Conservation (phyloP, 768 basidiomycete genomes). For the Suillus subluteus region DNA sequence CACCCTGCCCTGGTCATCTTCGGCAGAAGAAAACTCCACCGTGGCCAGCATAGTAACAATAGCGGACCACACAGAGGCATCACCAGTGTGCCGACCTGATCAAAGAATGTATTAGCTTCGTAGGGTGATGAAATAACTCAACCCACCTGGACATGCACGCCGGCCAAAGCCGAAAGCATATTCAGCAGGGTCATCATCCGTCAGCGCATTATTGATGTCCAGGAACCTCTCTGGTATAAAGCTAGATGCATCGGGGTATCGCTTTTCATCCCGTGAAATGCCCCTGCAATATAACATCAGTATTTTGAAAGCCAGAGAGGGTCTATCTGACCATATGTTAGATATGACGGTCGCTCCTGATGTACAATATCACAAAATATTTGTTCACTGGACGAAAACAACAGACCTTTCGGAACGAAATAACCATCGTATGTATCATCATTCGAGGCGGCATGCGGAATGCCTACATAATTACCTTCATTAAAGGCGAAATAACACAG, state of each 20-base stretch:
- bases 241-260: conserved; percentile 13
- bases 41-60: conserved; percentile 13
- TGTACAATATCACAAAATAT: not conserved
- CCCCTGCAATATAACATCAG: not conserved
- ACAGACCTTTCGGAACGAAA: conserved; percentile 29
- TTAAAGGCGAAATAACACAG: no score
- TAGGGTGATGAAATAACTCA: not conserved
- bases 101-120: not conserved
- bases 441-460: conserved; percentile 6
- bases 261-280: conserved; percentile 11
- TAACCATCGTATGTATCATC: conserved; percentile 45
- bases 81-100: conserved; percentile 11
- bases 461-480: not conserved
- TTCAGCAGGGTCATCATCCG: conserved; percentile 13
- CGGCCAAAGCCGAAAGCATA: conserved; percentile 18
- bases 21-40: not conserved
- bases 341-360: conserved; percentile 2
- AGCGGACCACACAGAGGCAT: conserved; percentile 13
- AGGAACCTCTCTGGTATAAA: conserved; percentile 23
- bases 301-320: not conserved
- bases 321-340: conserved; percentile 7
- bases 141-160: conserved; percentile 14
- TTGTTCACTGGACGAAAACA: not conserved
- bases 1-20: conserved; percentile 7
- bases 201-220: not conserved